Evolutionary conservation across 1,284 basidiomycete species (phyloP), one percentile per base, ranked within the genome.

Genomic region (Hemileia vastatrix): DNA sequence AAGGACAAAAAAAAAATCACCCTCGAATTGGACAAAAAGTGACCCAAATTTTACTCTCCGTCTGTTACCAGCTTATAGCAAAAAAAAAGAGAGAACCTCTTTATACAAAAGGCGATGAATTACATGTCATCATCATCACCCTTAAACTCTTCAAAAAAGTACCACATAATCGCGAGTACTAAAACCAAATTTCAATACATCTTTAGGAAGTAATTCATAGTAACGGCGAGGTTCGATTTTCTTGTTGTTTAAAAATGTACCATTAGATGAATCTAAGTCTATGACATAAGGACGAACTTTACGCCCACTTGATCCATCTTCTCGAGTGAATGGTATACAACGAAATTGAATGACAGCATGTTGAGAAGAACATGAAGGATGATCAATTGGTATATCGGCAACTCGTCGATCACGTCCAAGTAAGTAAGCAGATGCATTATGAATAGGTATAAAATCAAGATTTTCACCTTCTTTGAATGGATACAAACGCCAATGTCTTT

Each of bases 341-440:
- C 94, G 87, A 78, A 88, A 92, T 78, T 99, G 95, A 43, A 98
- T 86, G 3, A 86, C 95, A 21, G 94, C 93, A 73, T 99, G 95
- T 75, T 99, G 95, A 75, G 98, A 98, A 0, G 94, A 98, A 69
- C 89, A 91, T 3, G 93, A 97, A 0, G 93, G 92, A 75, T 99
- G 94, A 65, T 94, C 91, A 44, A 96, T 78, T 1, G 87, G 82
- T 65, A 98, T 88, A 72, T 98, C 95, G 44, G 85, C 86, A 32
- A 94, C 88, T 19, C 87, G 79, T 27, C 84, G 83, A 73, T 99
- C 95, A 67, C 94, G 81, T 1, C 94, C 95, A 65, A 96, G 82
- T 4, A 98, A 82, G 76, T 97, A 98, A 65, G 88, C 90, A 65
- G 91, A 95, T 77, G 97, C 94, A 24, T 86, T 81, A 68, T 92